A percentile compares a stretch with the other conserved stretches of the same genome.
Conservation (phyloP, 2,329 filamentous ascomycete species). For the Talaromyces albobiverticillius region DNA sequence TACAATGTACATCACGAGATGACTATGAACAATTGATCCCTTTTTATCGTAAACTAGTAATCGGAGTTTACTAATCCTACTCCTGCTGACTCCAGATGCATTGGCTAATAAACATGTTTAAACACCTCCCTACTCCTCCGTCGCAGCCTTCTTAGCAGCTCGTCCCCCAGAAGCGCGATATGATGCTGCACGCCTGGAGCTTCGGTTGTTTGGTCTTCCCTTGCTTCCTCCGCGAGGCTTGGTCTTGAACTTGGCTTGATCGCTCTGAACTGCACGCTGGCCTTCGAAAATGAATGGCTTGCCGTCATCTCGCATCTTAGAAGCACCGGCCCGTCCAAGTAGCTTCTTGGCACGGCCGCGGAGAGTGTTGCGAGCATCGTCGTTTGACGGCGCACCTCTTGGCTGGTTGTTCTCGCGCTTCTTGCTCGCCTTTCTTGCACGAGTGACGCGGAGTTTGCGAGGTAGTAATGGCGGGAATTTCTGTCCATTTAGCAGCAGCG, state of each 20-base stretch:
- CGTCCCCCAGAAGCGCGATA: conserved; percentile 35
- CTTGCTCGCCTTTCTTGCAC: conserved; percentile 70
- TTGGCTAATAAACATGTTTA: neutral
- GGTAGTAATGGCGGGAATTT: conserved; percentile 94
- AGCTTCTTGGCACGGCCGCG: conserved; percentile 39
- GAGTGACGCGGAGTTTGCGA: conserved; percentile 76
- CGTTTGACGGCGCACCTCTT: conserved; percentile 19
- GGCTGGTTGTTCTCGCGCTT: conserved; percentile 26
- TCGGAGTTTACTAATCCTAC: neutral
- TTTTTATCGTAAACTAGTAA: neutral
- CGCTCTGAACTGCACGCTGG: conserved; percentile 35
- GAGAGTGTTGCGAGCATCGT: conserved; percentile 32
- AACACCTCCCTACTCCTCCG: neutral
- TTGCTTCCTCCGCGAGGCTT: conserved; percentile 38
- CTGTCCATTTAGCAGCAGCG: conserved; percentile 82
- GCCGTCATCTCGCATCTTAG: conserved; percentile 32
- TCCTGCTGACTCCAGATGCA: no score
- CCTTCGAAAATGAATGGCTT: conserved; percentile 45
- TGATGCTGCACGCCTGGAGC: conserved; percentile 41
- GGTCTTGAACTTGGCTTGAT: conserved; percentile 32
- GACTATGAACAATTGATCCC: neutral
- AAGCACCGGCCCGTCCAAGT: conserved; percentile 37
- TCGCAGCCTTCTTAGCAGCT: neutral
- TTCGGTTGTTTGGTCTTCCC: conserved; percentile 40
- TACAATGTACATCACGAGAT: no score